phyloP scores from a whole-genome alignment of 306 rosid genomes.

The Cicer pinnatifidum region DNA sequence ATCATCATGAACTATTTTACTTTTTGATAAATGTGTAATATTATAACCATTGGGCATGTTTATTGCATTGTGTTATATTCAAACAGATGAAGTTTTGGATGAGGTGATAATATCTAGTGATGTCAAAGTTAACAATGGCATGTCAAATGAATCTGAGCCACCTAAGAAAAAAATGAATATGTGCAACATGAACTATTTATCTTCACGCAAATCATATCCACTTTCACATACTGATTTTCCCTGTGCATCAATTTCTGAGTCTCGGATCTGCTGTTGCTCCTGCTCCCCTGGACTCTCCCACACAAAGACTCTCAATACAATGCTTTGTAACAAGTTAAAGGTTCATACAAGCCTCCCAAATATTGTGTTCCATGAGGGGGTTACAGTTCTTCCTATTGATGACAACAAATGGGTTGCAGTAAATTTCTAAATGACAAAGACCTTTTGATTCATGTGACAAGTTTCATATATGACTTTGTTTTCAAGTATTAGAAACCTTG shows the following conservation, averaged over 20 bases:
- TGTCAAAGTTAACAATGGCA: slow-evolving; percentile 31
- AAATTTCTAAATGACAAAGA: slow-evolving; percentile 51
- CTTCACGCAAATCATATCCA: slow-evolving; percentile 34
- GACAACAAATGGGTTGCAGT: slow-evolving; percentile 58
- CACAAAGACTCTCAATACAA: slow-evolving; percentile 8
- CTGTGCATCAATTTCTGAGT: slow-evolving; percentile 5
- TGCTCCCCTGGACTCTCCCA: neutral
- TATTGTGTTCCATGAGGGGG: slow-evolving; percentile 41
- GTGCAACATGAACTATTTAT: neutral
- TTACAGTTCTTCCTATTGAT: slow-evolving; percentile 50
- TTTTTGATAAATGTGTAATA: neutral
- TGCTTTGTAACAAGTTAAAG: slow-evolving; percentile 54
- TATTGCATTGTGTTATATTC: slow-evolving; percentile 6
- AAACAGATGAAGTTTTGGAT: slow-evolving; percentile 42
- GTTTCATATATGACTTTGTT: slow-evolving; percentile 3
- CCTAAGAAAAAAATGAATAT: slow-evolving; percentile 29
- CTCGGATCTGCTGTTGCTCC: too few relatives aligned
- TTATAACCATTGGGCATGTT: neutral
- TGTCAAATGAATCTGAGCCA: slow-evolving; percentile 13
- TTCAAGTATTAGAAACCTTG: neutral
- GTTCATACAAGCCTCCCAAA: slow-evolving; percentile 53
- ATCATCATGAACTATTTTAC: neutral
- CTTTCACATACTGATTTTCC: slow-evolving; percentile 28
- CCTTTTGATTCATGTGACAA: slow-evolving; percentile 11
- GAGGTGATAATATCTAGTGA: slow-evolving; percentile 14